Evolutionary conservation across 176 grass and related monocot genomes (phyloP).

Genomic region (Aegilops bicornis): DNA sequence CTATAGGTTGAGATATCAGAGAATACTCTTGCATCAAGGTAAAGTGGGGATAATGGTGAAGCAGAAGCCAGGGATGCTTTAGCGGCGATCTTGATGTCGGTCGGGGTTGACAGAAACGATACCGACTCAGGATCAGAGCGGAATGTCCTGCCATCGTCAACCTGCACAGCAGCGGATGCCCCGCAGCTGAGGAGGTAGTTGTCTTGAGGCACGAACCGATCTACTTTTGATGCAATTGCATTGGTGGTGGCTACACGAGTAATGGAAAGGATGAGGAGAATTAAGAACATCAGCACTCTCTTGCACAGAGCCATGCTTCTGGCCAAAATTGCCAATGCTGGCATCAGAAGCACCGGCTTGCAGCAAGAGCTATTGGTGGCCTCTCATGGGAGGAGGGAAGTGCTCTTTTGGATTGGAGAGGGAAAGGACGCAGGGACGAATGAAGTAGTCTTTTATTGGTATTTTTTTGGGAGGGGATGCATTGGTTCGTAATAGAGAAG

Average conservation of each 20-base stretch:
- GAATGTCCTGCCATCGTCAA: constrained; percentile 81
- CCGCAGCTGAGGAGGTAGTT: constrained; percentile 82
- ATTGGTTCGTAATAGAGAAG: background rate
- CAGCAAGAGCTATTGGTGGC: constrained; percentile 21
- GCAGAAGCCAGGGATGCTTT: constrained; percentile 33
- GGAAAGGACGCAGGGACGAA: constrained; percentile 15
- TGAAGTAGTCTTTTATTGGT: constrained; percentile 2
- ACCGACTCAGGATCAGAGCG: constrained; percentile 75
- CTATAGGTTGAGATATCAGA: constrained; percentile 80
- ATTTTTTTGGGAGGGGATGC: constrained; percentile 25
- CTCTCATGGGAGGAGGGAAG: constrained; percentile 35
- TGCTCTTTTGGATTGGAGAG: constrained; percentile 21
- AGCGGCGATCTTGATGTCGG: constrained; percentile 64
- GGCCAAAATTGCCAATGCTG: constrained; percentile 28
- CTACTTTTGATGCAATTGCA: constrained; percentile 45
- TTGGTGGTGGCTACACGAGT: background rate
- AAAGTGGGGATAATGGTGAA: constrained; percentile 48
- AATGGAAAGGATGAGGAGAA: constrained; percentile 42
- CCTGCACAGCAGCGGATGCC: constrained; percentile 45
- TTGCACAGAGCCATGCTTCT: constrained; percentile 38
- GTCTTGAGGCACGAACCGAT: constrained; percentile 65
- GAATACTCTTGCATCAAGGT: constrained; percentile 69
- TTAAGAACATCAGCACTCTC: constrained; percentile 22
- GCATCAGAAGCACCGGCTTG: constrained; percentile 35
- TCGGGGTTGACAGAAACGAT: constrained; percentile 75